Base-by-base conservation (phyloP, 257 asterid species). In the Ballota nigra region DNA sequence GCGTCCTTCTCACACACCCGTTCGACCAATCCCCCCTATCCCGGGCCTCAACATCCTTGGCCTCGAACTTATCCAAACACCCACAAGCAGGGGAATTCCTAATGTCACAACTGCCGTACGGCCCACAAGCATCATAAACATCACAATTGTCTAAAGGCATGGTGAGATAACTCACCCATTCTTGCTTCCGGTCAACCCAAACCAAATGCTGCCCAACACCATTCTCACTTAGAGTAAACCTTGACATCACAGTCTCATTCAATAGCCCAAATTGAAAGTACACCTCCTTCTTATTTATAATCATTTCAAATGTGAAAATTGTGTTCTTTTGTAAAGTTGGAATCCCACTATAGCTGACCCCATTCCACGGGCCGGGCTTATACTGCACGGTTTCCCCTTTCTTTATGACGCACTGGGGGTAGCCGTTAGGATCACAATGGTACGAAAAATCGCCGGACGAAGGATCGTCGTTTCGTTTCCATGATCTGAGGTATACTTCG, bases 341-440 rank as follows among this genome's bases (percentile, higher is more conserved):
- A n/a, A 68, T 22, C 16, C 84, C 84, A 18, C 84, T 79, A 53
- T 75, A 73, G 20, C 66, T 67, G 3, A 66, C 3, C 3, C 87
- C 84, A 16, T 79, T 83, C 87, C 87, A 79, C 18, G 84, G 82
- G 31, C 86, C 86, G 1, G 72, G 51, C 33, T 77, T 69, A 12
- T 20, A 76, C 11, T 15, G 19, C 9, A 52, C 16, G 34, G 23
- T 5, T 0, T 16, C 66, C 0, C 77, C 76, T n/a, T 34, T 68
- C 41, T 64, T 58, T n/a, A 60, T 15, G 7, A 79, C 16, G 16
- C 19, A 23, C 29, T 80, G 84, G 0, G 81, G 83, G 65, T 66
- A 80, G 8, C 84, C 85, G 3, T 71, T 34, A 0, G 74, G 75
- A 19, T 80, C 85, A 4, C 73, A 60, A 20, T 58, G 64, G 7